Percentiles rank a stretch among this genome's conserved stretches.
phyloP scores from a whole-genome alignment of 805 yeast genomes.

The Wilhelminamyces savonicus region DNA sequence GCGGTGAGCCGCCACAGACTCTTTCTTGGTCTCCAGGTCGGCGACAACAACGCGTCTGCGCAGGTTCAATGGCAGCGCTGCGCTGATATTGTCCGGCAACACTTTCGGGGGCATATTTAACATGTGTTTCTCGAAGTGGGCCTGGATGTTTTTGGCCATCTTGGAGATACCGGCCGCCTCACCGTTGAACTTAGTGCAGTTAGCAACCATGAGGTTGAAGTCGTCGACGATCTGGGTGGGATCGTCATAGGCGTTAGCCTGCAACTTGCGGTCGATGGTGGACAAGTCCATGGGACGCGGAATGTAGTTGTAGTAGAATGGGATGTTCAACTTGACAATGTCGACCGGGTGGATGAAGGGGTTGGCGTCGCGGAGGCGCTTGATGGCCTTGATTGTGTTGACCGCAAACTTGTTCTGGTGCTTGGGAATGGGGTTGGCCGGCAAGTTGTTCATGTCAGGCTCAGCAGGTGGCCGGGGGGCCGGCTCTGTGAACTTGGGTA shows the following conservation, averaged over 20 bases:
- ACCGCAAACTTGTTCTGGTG: slow-evolving; percentile 81
- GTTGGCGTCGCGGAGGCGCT: slow-evolving; percentile 83
- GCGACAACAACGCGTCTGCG: slow-evolving; percentile 15
- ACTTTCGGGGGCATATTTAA: slow-evolving; percentile 76
- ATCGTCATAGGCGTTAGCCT: slow-evolving; percentile 61
- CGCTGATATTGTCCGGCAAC: slow-evolving; percentile 14
- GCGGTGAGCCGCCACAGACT: slow-evolving; percentile 70
- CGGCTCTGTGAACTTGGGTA: slow-evolving; percentile 32
- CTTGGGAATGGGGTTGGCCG: slow-evolving; percentile 61
- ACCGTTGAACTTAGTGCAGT: slow-evolving; percentile 84
- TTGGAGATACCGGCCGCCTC: slow-evolving; percentile 74
- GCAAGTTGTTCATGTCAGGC: slow-evolving; percentile 67
- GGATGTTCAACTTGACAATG: slow-evolving; percentile 79
- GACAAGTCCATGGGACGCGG: slow-evolving; percentile 89
- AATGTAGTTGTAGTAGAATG: slow-evolving; percentile 80
- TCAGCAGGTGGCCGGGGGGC: slow-evolving; percentile 73
- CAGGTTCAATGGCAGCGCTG: slow-evolving; percentile 7
- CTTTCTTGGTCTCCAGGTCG: slow-evolving; percentile 60
- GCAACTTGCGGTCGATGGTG: slow-evolving; percentile 79
- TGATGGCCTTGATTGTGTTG: slow-evolving; percentile 78
- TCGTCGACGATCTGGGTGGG: slow-evolving; percentile 68
- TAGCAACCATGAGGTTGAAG: slow-evolving; percentile 76
- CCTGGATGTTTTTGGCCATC: slow-evolving; percentile 88
- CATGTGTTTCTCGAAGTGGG: slow-evolving; percentile 90
- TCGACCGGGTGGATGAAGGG: slow-evolving; percentile 93